Conservation (phyloP, 2,329 filamentous ascomycete genomes). For the Shiraia bambusicola region DNA sequence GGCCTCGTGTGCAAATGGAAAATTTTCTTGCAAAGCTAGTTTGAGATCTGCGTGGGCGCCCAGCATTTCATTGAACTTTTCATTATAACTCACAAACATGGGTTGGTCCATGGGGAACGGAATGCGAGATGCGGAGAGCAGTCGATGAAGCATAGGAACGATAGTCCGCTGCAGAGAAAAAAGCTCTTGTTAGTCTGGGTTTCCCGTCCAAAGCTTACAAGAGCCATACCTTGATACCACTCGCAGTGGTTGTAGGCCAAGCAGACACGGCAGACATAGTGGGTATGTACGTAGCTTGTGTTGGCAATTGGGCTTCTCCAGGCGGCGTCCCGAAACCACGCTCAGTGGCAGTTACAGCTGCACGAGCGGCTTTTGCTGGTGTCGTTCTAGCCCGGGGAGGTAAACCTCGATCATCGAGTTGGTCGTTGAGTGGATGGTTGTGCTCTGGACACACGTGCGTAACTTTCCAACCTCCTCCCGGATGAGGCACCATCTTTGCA, state of each 20-base stretch:
- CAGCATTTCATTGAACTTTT: conserved; percentile 4
- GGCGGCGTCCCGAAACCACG: conserved; percentile 3
- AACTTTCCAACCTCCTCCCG: conserved; percentile 13
- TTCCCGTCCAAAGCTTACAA: not conserved
- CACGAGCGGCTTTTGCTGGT: not conserved
- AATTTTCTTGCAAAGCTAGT: not conserved
- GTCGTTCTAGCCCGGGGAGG: conserved; percentile 13
- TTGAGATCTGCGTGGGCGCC: conserved; percentile 1
- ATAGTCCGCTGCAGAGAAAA: conserved; percentile 7
- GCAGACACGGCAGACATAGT: conserved; percentile 4
- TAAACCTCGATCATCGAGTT: conserved; percentile 12
- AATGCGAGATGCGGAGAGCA: conserved; percentile 8
- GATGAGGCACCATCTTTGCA: conserved; percentile 13
- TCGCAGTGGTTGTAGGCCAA: conserved; percentile 9
- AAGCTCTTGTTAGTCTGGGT: not conserved
- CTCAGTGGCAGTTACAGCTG: not conserved
- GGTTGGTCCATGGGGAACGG: conserved; percentile 1
- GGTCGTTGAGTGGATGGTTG: conserved; percentile 13
- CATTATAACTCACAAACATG: conserved; percentile 3
- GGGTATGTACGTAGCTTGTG: not conserved
- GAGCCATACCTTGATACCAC: conserved; percentile 7
- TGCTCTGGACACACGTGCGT: conserved; percentile 9
- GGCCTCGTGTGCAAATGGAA: conserved; percentile 53
- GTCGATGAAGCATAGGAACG: conserved; percentile 11
- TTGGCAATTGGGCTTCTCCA: conserved; percentile 5